Conservation (phyloP, 345 rosid genomes). For the Gossypium anomalum region DNA sequence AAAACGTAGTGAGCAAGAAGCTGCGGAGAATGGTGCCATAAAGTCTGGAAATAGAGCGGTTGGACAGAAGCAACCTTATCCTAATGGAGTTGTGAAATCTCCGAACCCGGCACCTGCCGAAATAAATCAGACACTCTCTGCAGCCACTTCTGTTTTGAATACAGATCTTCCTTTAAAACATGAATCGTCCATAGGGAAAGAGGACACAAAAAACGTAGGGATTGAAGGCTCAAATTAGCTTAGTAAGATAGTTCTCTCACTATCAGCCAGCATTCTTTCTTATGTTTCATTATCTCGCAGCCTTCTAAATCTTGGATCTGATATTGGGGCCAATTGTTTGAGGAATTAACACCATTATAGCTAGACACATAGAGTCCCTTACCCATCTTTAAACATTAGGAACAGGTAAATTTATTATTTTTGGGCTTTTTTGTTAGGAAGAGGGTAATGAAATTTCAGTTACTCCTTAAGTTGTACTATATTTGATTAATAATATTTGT, state of each 20-base stretch:
- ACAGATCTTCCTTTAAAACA: conserved; percentile 11
- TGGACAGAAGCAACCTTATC: conserved; percentile 11
- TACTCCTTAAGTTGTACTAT: neutral
- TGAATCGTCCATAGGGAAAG: conserved; percentile 15
- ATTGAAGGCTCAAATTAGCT: conserved; percentile 5
- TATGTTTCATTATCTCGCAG: neutral
- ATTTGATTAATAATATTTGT: neutral
- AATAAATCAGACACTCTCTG: neutral
- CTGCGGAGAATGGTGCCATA: conserved; percentile 6
- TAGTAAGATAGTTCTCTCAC: conserved; percentile 1
- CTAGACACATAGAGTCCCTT: neutral
- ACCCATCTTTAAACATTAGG: neutral
- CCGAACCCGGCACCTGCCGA: neutral
- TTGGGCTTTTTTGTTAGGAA: neutral
- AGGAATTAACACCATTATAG: neutral
- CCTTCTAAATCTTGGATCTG: neutral
- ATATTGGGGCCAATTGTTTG: neutral
- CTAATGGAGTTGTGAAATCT: conserved; percentile 22
- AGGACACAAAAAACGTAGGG: conserved; percentile 8
- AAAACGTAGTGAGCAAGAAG: conserved; percentile 20
- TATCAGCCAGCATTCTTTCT: neutral
- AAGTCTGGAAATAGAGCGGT: conserved; percentile 18
- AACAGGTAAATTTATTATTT: neutral
- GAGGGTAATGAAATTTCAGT: neutral
- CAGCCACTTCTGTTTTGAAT: conserved; percentile 2